Evolutionary conservation across 108 stramenopile genomes (phyloP).

Genomic region (Parietichytrium sp.): DNA sequence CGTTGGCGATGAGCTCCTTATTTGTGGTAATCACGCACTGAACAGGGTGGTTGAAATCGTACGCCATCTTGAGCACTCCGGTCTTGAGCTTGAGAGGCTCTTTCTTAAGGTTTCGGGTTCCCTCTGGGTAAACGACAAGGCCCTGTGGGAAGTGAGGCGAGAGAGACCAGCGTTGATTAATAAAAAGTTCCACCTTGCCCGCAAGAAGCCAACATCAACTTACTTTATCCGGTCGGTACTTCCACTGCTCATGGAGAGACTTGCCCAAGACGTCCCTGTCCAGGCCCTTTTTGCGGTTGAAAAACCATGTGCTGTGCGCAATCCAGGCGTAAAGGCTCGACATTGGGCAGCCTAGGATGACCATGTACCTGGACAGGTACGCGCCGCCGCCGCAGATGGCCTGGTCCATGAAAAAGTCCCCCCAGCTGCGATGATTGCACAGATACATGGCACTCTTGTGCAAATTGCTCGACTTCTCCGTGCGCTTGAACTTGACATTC

Average conservation of each 20-base stretch:
- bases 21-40: conserved; percentile 27
- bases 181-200: too few relatives aligned
- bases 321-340: conserved; percentile 34
- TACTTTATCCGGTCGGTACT: neutral
- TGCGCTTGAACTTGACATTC: conserved; percentile 7
- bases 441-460: conserved; percentile 22
- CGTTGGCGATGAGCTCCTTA: conserved; percentile 25
- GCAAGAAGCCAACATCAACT: too few relatives aligned
- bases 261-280: conserved; percentile 18
- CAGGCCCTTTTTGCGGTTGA: conserved; percentile 32
- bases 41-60: conserved; percentile 17
- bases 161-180: too few relatives aligned
- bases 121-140: conserved; percentile 31
- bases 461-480: neutral
- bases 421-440: conserved; percentile 37
- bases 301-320: conserved; percentile 23
- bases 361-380: conserved; percentile 3
- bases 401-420: conserved; percentile 39
- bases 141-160: too few relatives aligned
- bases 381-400: conserved; percentile 37
- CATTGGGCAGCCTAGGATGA: conserved; percentile 36
- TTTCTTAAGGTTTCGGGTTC: conserved; percentile 6
- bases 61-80: conserved; percentile 40
- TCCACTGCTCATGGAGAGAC: neutral
- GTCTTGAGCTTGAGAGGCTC: conserved; percentile 25